Conservation (phyloP, 176 grass and related monocot genomes). For the Phoenix dactylifera region DNA sequence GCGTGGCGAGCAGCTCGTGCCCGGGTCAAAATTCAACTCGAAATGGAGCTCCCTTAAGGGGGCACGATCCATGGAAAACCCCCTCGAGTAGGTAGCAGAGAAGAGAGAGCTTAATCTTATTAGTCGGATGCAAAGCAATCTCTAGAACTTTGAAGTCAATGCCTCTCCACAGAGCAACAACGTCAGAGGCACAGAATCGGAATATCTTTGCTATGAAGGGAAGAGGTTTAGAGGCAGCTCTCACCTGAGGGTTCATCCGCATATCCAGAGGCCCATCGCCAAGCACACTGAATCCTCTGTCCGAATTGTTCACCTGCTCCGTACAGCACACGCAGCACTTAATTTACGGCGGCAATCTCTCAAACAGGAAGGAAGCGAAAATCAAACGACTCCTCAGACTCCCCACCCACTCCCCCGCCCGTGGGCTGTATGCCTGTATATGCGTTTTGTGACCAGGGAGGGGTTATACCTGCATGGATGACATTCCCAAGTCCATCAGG, state of each 20-base stretch:
- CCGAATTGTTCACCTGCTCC: constrained; percentile 50
- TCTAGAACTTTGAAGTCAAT: too few species aligned
- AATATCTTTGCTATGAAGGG: too few species aligned
- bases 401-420: too few species aligned
- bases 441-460: not conserved
- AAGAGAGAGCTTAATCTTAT: too few species aligned
- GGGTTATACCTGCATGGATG: constrained; percentile 70
- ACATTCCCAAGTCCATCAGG: constrained; percentile 85
- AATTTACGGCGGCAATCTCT: constrained; percentile 1
- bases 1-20: not conserved
- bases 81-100: too few species aligned
- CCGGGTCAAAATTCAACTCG: not conserved
- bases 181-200: too few species aligned
- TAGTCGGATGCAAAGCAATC: too few species aligned
- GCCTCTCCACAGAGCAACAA: too few species aligned
- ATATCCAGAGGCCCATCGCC: constrained; percentile 81
- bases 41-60: not conserved
- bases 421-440: too few species aligned
- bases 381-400: too few species aligned
- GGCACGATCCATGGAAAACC: not conserved
- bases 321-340: not conserved
- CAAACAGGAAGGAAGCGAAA: constrained; percentile 9
- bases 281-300: constrained; percentile 76
- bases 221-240: not conserved
- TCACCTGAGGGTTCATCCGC: constrained; percentile 92